Evolutionary conservation across 1,139 yeast species (phyloP), one percentile per base, ranked within the genome.

Genomic region (Saccharomyces hybrid): DNA sequence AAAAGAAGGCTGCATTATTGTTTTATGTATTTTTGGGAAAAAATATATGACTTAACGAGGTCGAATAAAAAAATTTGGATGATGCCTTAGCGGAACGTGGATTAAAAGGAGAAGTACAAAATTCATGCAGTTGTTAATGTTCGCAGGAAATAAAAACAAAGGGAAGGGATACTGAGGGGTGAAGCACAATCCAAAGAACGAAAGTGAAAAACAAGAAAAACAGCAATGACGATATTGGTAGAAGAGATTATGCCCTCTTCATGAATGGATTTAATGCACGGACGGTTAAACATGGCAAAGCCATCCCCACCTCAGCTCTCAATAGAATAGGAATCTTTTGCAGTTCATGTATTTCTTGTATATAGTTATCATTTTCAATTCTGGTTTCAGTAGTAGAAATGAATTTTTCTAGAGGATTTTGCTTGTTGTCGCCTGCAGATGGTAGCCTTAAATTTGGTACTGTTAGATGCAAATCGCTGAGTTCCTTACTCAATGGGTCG

Each of bases 281-380:
- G 11, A 93, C 96, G 3, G 97, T 88, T 66, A 93, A 78, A 69
- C 98, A 91, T 14, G 99, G 99, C 56, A 93, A 77, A 1, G 95
- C 90, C 91, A 88, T 89, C 52, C 96, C 97, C 54, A 90, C 82
- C 70, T 91, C 98, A 0, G 97, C 95, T 62, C 97, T 79, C 58
- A 93, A 76, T 58, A 93, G 75, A 23, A 93, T 84, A 14, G 98
- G 98, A 50, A 93, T 87, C 64, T 83, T 84, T 52, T 79, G 79
- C 64, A 91, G 74, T 64, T 88, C 95, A 58, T 80, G 77, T 53
- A 93, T 84, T 65, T 88, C 96, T 74, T 93, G 98, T 53, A 93
- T 80, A 57, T 62, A 67, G 56, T 79, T 74, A 44, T 78, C 83
- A 48, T 83, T 85, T 57, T 88, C 93, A 38, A 75, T 74, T 59